phyloP scores from a whole-genome alignment of 345 rosid species.

The Lepidium didymum region DNA sequence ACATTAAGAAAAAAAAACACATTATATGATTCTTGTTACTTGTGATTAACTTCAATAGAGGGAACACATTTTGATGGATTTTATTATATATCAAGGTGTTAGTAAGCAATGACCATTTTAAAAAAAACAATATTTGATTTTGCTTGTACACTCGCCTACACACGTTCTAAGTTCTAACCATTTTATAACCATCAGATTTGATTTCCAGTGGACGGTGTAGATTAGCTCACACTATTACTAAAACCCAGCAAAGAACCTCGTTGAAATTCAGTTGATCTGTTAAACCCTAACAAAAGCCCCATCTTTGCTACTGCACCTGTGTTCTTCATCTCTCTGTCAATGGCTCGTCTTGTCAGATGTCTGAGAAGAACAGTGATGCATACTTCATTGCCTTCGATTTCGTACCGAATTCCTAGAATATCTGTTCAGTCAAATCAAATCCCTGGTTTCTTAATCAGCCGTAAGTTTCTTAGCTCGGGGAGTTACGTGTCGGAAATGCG shows the following conservation, averaged over 20 bases:
- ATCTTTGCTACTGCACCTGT: not conserved
- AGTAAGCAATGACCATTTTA: not conserved
- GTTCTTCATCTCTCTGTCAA: conserved; percentile 6
- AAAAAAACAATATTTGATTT: not conserved
- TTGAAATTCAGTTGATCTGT: not conserved
- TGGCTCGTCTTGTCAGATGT: conserved; percentile 34
- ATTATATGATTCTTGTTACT: conserved; percentile 31
- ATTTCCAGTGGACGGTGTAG: conserved; percentile 12
- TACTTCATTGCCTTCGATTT: conserved; percentile 4
- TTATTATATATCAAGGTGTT: not conserved
- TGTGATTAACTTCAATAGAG: conserved; percentile 31
- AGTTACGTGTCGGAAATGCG: conserved; percentile 63
- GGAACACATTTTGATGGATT: conserved; percentile 21
- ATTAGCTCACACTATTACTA: not conserved
- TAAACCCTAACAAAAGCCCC: conserved; percentile 13
- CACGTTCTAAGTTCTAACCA: conserved; percentile 15
- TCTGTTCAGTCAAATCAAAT: not conserved
- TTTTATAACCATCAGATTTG: not conserved
- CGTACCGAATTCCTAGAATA: not conserved
- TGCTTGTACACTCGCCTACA: conserved; percentile 24
- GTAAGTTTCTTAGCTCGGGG: conserved; percentile 27
- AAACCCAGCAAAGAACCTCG: not conserved
- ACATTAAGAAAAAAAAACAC: not conserved
- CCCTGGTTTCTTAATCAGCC: not conserved
- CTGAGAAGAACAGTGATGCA: conserved; percentile 20